Base-by-base conservation (phyloP, 2,329 filamentous ascomycete species). In the Stagonosporopsis cucurbitacearum region DNA sequence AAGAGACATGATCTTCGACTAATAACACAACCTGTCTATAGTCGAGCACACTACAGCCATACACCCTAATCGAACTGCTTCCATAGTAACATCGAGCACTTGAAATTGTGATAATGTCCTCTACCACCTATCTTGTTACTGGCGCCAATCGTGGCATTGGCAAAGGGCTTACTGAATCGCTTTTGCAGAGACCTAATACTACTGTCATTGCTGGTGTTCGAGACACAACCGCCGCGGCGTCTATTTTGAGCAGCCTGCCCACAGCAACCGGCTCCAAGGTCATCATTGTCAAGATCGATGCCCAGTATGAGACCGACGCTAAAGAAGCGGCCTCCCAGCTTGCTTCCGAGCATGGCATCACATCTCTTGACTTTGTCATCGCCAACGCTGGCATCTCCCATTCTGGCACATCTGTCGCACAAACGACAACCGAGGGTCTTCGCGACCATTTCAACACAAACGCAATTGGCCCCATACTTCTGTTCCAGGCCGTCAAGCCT, bases 321-420 rank as follows among this genome's bases (percentile, higher is more conserved):
- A 46, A 46, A 46, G 43, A 46, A 26, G 43, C 43, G 11, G 32
- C 36, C 3, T 46, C 30, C 13, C 32, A 25, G 22, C 43, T 46
- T 22, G 19, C 8, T 13, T 36, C 43, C 1, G 20, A 46, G 22
- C 43, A 46, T n/a, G 32, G 20, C 20, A 46, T 46, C 15, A 36
- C 43, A 7, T 46, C 43, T 8, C 2, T 46, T 8, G 43, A 46
- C 15, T 5, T 36, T 13, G 43, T 36, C 13, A 36, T 46, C 17
- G 43, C 43, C 43, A 46, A 46, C 8, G 43, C 43, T 6, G 43
- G 30, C 15, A 36, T 46, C 19, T 30, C 43, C 7, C 20, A 46
- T 2, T 25, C 19, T 15, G 32, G 43, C 43, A 13, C 43, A 9
- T 6, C 43, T 3, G 20, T 46, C 6, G 43, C 43, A 6, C 30